These are phyloP conservation scores for Arabidopsis thaliana DNA, from an alignment of 345 rosid genomes.

Conservation along the genomic window TAIR10.1 NC_003074.8:134001-134500, in stretches of 20 bases:
- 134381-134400: too few species aligned
- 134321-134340: too few species aligned
- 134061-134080: not conserved
- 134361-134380: too few species aligned
- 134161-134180: not conserved
- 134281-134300: not conserved
- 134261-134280: constrained; percentile 15
- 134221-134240: not conserved
- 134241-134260: not conserved
- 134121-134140: constrained; percentile 16
- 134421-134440: too few species aligned
- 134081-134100: constrained; percentile 28
- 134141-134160: not conserved
- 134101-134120: constrained; percentile 24
- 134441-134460: too few species aligned
- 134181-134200: constrained; percentile 16
- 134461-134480: too few species aligned
- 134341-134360: too few species aligned
- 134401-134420: too few species aligned
- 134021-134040: constrained; percentile 13
- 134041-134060: not conserved
- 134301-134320: too few species aligned
- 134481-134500: too few species aligned
- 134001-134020: constrained; percentile 9
- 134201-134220: constrained; percentile 1